These are phyloP conservation scores for Pichia kudriavzevii DNA, from an alignment of 1,139 yeast genomes.

Conservation along the genomic window DNA sequence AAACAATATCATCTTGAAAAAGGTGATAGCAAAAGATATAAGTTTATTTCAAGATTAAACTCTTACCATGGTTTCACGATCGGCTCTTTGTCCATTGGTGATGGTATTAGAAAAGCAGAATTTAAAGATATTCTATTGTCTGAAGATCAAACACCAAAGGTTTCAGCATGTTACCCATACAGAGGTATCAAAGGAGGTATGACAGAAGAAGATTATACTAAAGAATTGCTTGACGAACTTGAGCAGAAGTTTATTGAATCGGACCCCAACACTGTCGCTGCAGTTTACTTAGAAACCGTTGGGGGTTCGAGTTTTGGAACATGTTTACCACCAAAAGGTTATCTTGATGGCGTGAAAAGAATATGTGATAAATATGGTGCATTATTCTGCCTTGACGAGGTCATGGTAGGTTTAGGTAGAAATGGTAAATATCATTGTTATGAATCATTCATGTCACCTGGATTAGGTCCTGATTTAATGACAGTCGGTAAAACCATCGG, in stretches of 20 bases:
- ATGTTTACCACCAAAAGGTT: slow-evolving; percentile 45
- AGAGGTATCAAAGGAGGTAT: slow-evolving; percentile 39
- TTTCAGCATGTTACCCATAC: slow-evolving; percentile 44
- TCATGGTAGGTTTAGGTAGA: slow-evolving; percentile 47
- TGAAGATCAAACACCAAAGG: slow-evolving; percentile 37
- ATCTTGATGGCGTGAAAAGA: slow-evolving; percentile 36
- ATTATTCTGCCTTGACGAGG: slow-evolving; percentile 39
- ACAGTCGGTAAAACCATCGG: slow-evolving; percentile 61
- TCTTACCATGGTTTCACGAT: slow-evolving; percentile 56
- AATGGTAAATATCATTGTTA: slow-evolving; percentile 33
- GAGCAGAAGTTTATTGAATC: slow-evolving; percentile 43
- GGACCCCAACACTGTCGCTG: slow-evolving; percentile 49
- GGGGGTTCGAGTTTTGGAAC: slow-evolving; percentile 57
- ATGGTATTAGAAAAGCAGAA: slow-evolving; percentile 35
- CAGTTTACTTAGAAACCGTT: slow-evolving; percentile 48
- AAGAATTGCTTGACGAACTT: slow-evolving; percentile 39
- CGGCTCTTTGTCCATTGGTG: slow-evolving; percentile 45
- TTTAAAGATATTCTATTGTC: slow-evolving; percentile 38
- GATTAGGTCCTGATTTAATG: slow-evolving; percentile 53
- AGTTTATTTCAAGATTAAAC: slow-evolving; percentile 44
- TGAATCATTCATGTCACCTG: slow-evolving; percentile 39
- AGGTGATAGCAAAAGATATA: slow-evolving; percentile 41
- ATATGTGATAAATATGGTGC: slow-evolving; percentile 42
- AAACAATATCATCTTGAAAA: slow-evolving; percentile 50
- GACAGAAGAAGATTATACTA: slow-evolving; percentile 41